These are phyloP conservation scores for Podaxis sp. DNA, from an alignment of 768 basidiomycete genomes.

Conservation along the genomic window DNA sequence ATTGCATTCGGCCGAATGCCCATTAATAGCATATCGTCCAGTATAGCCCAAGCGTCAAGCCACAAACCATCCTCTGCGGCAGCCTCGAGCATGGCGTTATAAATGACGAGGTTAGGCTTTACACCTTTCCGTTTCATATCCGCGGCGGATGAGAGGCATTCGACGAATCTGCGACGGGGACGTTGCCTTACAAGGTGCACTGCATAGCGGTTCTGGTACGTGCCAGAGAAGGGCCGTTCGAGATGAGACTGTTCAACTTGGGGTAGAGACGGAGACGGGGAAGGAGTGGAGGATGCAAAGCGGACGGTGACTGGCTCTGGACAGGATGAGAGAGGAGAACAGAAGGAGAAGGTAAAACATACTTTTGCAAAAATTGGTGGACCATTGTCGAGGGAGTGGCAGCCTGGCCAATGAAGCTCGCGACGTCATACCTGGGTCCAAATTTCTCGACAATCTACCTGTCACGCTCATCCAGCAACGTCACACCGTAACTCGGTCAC, in stretches of 20 bases:
- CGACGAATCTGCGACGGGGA: constrained; percentile 21
- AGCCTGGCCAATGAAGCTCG: not conserved
- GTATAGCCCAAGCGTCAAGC: constrained; percentile 59
- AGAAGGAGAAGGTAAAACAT: not conserved
- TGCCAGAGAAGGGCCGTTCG: constrained; percentile 1
- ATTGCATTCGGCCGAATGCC: constrained; percentile 47
- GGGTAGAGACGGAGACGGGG: not conserved
- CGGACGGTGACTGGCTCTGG: not conserved
- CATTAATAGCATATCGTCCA: constrained; percentile 63
- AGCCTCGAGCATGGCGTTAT: constrained; percentile 54
- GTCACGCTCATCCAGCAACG: constrained; percentile 1
- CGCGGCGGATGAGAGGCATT: constrained; percentile 42
- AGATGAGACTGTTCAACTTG: not conserved
- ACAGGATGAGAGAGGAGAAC: not conserved
- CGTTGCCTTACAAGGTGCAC: not conserved
- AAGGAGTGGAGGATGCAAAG: not conserved
- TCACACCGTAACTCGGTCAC: constrained; percentile 1
- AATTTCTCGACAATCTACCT: not conserved
- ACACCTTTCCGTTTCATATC: constrained; percentile 59
- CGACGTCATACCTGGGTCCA: not conserved
- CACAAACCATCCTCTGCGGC: constrained; percentile 40
- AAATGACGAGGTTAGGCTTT: constrained; percentile 52
- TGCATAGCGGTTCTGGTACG: constrained; percentile 13
- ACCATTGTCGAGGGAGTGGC: not conserved
- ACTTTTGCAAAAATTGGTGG: not conserved